phyloP scores from a whole-genome alignment of 345 rosid genomes.

The Gossypium ekmanianum region DNA sequence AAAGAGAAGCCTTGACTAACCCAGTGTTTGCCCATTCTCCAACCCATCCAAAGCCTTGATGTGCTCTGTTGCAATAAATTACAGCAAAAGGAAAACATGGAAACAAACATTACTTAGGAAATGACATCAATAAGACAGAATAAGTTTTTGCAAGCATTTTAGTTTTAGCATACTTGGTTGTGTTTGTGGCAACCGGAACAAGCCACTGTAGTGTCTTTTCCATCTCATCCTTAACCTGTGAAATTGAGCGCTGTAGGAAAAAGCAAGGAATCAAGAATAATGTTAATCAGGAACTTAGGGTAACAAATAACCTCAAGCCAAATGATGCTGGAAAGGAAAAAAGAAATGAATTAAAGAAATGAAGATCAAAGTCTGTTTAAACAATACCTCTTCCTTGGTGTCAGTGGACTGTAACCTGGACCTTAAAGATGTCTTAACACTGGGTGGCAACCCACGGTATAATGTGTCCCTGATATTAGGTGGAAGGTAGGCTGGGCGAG shows the following conservation, averaged over 20 bases:
- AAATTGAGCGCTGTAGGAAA: constrained; percentile 50
- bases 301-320: background rate
- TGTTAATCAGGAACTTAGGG: too few relatives aligned
- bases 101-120: background rate
- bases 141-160: background rate
- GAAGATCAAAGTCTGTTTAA: background rate
- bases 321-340: background rate
- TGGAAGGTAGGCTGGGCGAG: constrained; percentile 68
- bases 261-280: constrained; percentile 8
- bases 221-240: constrained; percentile 75
- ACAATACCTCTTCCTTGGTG: constrained; percentile 57
- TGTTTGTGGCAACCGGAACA: constrained; percentile 72
- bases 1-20: constrained; percentile 37
- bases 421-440: constrained; percentile 60
- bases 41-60: constrained; percentile 95
- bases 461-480: constrained; percentile 63
- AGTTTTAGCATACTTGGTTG: constrained; percentile 57
- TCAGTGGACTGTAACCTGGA: constrained; percentile 46
- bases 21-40: constrained; percentile 97
- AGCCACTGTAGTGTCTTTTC: constrained; percentile 85
- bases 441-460: constrained; percentile 58
- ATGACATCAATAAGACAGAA: background rate
- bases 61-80: constrained; percentile 48
- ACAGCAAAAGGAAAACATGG: constrained; percentile 18
- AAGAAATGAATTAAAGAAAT: background rate